Conservation (phyloP, 768 basidiomycete species). For the Tephrocybe sp. region DNA sequence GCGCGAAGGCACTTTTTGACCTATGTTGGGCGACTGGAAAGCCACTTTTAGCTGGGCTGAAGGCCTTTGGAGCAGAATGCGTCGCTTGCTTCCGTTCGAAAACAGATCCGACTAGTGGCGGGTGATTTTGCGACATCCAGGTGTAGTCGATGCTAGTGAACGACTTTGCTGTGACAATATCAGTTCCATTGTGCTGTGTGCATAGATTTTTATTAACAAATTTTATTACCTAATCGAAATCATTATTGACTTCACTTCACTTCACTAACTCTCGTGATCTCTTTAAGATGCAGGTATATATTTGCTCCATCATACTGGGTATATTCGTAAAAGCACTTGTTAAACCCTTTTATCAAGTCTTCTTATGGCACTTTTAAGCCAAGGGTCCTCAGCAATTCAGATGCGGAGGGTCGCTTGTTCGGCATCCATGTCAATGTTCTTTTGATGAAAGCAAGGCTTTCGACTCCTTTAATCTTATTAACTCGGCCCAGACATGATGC, state of each 20-base stretch:
- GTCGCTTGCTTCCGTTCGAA: conserved; percentile 41
- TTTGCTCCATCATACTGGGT: too few species aligned
- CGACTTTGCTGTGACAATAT: background rate
- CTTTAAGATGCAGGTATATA: too few species aligned
- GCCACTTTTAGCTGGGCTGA: conserved; percentile 37
- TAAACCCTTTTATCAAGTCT: too few species aligned
- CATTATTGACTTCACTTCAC: too few species aligned
- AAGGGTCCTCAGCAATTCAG: background rate
- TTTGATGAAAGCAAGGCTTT: conserved; percentile 1
- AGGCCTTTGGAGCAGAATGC: conserved; percentile 24
- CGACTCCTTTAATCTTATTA: background rate
- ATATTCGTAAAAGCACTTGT: too few species aligned
- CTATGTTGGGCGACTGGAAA: conserved; percentile 68
- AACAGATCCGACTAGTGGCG: conserved; percentile 39
- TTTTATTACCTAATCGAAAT: conserved; percentile 24
- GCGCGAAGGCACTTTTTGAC: conserved; percentile 59
- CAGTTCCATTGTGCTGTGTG: too few species aligned
- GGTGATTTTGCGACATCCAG: conserved; percentile 20
- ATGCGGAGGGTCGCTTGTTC: background rate
- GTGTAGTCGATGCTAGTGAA: conserved; percentile 2
- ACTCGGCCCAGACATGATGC: background rate
- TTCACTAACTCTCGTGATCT: too few species aligned
- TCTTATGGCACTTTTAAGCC: background rate
- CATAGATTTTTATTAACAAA: background rate
- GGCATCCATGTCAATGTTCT: background rate